These are phyloP conservation scores for Suhomyces xylopsoci DNA, from an alignment of 805 yeast genomes.

Conservation along the genomic window DNA sequence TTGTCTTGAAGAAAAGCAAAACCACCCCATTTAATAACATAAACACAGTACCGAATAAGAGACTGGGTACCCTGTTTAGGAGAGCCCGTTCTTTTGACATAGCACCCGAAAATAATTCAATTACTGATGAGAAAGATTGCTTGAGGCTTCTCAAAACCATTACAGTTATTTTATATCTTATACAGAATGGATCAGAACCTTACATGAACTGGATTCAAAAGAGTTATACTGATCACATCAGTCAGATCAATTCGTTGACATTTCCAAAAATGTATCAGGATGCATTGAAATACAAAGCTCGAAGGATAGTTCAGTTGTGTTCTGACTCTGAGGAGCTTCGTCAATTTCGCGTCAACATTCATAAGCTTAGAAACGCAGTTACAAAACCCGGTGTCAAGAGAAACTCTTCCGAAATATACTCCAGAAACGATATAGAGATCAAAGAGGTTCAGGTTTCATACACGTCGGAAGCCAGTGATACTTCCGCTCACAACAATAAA, in stretches of 20 bases:
- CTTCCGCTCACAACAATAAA: background rate
- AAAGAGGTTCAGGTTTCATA: background rate
- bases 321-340: constrained; percentile 32
- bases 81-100: background rate
- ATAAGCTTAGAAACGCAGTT: constrained; percentile 41
- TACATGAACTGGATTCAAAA: constrained; percentile 45
- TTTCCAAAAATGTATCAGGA: constrained; percentile 16
- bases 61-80: background rate
- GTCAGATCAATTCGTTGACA: constrained; percentile 16
- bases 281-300: constrained; percentile 38
- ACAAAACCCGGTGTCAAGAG: constrained; percentile 33
- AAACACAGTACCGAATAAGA: background rate
- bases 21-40: background rate
- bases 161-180: constrained; percentile 48
- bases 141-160: constrained; percentile 43
- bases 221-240: constrained; percentile 11
- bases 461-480: background rate
- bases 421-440: background rate
- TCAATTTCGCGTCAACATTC: constrained; percentile 41
- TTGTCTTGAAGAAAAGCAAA: background rate
- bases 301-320: constrained; percentile 26
- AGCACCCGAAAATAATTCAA: background rate
- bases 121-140: background rate
- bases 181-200: constrained; percentile 52
- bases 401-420: constrained; percentile 3